phyloP scores from a whole-genome alignment of 768 basidiomycete genomes.

The Psilocybe tampanensis region DNA sequence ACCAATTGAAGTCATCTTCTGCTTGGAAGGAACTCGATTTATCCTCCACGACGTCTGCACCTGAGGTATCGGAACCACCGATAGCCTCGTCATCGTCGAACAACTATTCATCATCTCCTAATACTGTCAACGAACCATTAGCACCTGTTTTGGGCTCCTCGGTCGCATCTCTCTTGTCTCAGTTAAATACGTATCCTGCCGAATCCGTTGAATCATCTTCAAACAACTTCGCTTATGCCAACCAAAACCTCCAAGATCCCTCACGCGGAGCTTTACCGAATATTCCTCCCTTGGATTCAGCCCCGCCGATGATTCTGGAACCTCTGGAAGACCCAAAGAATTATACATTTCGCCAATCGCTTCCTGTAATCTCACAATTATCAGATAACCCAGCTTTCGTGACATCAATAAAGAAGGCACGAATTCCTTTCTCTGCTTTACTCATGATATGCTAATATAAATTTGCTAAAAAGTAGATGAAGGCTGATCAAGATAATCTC shows the following conservation, averaged over 20 bases:
- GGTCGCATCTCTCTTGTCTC: constrained; percentile 67
- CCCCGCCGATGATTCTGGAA: background rate
- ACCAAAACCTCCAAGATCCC: background rate
- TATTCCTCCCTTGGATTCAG: background rate
- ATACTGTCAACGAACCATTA: background rate
- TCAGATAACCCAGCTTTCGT: constrained; percentile 56
- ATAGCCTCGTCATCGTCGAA: background rate
- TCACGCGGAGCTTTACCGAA: background rate
- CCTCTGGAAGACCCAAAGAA: constrained; percentile 23
- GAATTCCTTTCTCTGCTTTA: background rate
- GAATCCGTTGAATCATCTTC: constrained; percentile 2
- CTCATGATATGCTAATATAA: background rate
- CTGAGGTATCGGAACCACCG: constrained; percentile 2
- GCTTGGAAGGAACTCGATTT: constrained; percentile 59
- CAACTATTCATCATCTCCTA: background rate
- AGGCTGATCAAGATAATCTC: constrained; percentile 67
- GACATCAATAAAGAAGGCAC: constrained; percentile 52
- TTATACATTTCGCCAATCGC: constrained; percentile 68
- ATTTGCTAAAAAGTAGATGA: constrained; percentile 38
- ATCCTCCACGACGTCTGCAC: constrained; percentile 6
- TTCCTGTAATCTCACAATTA: constrained; percentile 65
- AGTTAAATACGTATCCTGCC: constrained; percentile 44
- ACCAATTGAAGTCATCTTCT: constrained; percentile 65
- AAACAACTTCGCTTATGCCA: background rate
- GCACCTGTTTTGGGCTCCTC: constrained; percentile 25